Evolutionary conservation across 2,329 filamentous ascomycete species (phyloP), one percentile per base, ranked within the genome.

Genomic region (Ceratocystis colombiana): DNA sequence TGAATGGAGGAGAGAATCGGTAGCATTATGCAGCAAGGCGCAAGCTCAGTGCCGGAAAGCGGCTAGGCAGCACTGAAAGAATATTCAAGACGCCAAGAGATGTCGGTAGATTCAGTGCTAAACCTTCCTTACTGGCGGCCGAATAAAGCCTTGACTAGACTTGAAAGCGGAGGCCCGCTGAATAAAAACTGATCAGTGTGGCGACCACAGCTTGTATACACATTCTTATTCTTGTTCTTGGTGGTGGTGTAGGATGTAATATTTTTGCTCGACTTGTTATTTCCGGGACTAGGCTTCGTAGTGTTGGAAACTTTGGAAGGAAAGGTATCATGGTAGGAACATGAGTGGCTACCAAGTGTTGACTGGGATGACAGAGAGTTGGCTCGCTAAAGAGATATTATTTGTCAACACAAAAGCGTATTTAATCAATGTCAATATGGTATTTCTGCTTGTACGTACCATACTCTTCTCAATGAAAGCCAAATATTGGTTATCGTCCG

Each of bases 151-250:
- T 76, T 76, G 69, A 77, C 77, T 44, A 80, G 71, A 57, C 78
- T 77, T 6, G 75, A 72, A 25, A 80, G 71, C 1, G 77, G 80
- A 53, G 77, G 77, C 0, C 80, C 80, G 44, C 79, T 74, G 68
- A 83, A 80, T 15, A 83, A 73, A 67, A 77, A 81, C 70, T 83
- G 79, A 69, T 82, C 77, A 48, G 79, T 79, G 72, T 83, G 81
- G 15, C 81, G 76, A 15, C 81, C 81, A 68, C 81, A 83, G 67
- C 80, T 79, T 45, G 80, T 82, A 72, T 82, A 77, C 53, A 79
- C 76, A 68, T 83, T 83, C 69, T 78, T 68, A 55, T 64, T 76
- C 7, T 75, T 76, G 22, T 75, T 12, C 10, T 41, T 41, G 37
- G 37, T 37, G 33, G 33, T 50, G 5, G 76, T n/a, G 3, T 48